phyloP scores from a whole-genome alignment of 2,329 filamentous ascomycete species.

The Hymenoscyphus linearis region DNA sequence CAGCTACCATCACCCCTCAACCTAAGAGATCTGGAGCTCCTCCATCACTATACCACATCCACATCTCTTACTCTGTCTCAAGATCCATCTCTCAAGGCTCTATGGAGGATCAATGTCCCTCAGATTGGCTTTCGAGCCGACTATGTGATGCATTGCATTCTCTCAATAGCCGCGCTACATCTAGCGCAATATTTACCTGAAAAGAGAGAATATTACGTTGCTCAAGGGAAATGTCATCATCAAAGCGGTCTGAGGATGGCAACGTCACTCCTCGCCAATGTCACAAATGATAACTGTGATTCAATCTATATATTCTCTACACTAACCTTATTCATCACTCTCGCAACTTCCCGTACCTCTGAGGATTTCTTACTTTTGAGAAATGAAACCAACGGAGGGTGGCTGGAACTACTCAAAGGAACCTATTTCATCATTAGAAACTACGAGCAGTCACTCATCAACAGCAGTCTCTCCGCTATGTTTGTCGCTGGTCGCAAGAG shows the following conservation, averaged over 20 bases:
- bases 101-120: constrained; percentile 43
- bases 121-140: constrained; percentile 41
- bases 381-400: constrained; percentile 30
- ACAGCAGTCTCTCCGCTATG: constrained; percentile 26
- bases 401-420: constrained; percentile 36
- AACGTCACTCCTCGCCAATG: constrained; percentile 31
- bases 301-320: constrained; percentile 37
- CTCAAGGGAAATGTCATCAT: constrained; percentile 36
- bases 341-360: constrained; percentile 33
- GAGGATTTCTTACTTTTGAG: constrained; percentile 35
- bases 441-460: constrained; percentile 17
- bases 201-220: constrained; percentile 36
- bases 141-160: constrained; percentile 44
- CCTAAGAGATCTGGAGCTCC: constrained; percentile 44
- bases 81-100: constrained; percentile 37
- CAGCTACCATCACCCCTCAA: constrained; percentile 28
- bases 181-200: constrained; percentile 38
- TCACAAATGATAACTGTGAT: constrained; percentile 33
- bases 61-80: constrained; percentile 44
- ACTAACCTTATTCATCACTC: constrained; percentile 34
- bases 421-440: constrained; percentile 32
- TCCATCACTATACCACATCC: constrained; percentile 47
- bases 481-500: constrained; percentile 26
- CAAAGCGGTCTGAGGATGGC: constrained; percentile 30
- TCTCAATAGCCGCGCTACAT: constrained; percentile 46